Evolutionary conservation across 2,329 filamentous ascomycete genomes (phyloP), one percentile per base, ranked within the genome.

Genomic region (Fusarium sp.): DNA sequence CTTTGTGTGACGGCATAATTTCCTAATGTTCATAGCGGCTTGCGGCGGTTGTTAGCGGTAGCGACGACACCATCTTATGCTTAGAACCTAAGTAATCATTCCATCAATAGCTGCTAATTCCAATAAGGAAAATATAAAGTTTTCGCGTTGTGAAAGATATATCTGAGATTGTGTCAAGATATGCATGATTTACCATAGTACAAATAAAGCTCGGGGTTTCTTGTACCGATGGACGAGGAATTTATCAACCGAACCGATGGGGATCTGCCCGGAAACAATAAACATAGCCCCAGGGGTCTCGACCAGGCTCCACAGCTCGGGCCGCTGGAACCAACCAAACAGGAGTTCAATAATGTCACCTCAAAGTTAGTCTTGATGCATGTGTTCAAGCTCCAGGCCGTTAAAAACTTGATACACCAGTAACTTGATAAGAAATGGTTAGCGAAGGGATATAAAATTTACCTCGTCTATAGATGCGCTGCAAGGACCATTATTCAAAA

Each of bases 41-140:
- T 69, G 64, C 41, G 33, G 30, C 74, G 74, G 74, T 59, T 76
- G 57, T 46, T 60, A 49, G 50, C 72, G 74, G 74, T 61, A 62
- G 32, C 57, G 35, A 38, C 40, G 14, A 13, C 38, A 13, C 27
- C 26, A 15, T 14, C 14, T 20, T 26, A 20, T 33, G 26, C 11
- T 15, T 17, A 3, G 7, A 20, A 45, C 33, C 30, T 23, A 23
- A 23, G 23, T 20, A 13, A 14, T 45, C 12, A 5, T 26, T 32
- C 20, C n/a, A 23, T 33, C 15, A 17, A 23, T 17, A 37, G 27
- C 38, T 33, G 18, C 14, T 45, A n/a, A 46, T 10, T 26, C 48
- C 33, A n/a, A 23, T 45, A 11, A 15, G 23, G 27, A 17, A 33
- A 17, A 35, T 18, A 26, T n/a, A 18, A n/a, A 15, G 23, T 33